Evolutionary conservation across 805 yeast genomes (phyloP), one percentile per base, ranked within the genome.

Genomic region (Isabelozyma gotoi): DNA sequence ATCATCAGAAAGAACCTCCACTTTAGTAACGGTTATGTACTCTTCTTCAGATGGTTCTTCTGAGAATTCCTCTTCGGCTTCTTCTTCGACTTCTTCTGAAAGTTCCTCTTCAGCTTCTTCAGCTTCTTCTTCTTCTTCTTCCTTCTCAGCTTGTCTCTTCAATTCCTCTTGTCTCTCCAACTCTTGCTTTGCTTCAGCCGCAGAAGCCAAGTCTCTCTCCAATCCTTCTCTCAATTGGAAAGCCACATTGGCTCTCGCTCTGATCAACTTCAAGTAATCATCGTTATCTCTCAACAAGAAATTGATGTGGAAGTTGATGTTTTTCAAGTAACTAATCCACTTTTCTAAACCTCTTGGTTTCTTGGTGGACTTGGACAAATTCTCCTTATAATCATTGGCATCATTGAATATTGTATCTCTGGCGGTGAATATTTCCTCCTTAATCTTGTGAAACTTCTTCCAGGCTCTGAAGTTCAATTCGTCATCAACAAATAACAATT

Each of bases 381-480:
- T 50, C 5, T 48, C 35, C 38, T 54, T 53, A 24, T 54, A 56
- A 5, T 48, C 46, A 38, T 53, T 48, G 7, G 64, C 63, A 38
- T 52, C 49, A 42, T 49, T 71, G 49, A 33, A 71, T 33, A 85
- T 59, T 12, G 60, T 53, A 47, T 85, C 88, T 47, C 91, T 73
- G 32, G 77, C 73, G 4, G 67, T 64, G 49, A 81, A 76, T 7
- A 85, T 65, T 19, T 68, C 64, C 41, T 76, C 78, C 57, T 85
- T 85, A 33, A 81, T 65, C 27, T 64, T 65, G 47, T 82, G 78
- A 56, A 78, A 84, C 43, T 73, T 68, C 53, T 77, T 82, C 91
- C 87, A 83, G 48, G 77, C 79, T 21, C 61, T 60, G 74, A 81
- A 81, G 17, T 49, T 55, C 7, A 51, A 37, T 8, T 45, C 49